Evolutionary conservation across 2,329 filamentous ascomycete species (phyloP).

Genomic region (Dichotomopilus funicola): DNA sequence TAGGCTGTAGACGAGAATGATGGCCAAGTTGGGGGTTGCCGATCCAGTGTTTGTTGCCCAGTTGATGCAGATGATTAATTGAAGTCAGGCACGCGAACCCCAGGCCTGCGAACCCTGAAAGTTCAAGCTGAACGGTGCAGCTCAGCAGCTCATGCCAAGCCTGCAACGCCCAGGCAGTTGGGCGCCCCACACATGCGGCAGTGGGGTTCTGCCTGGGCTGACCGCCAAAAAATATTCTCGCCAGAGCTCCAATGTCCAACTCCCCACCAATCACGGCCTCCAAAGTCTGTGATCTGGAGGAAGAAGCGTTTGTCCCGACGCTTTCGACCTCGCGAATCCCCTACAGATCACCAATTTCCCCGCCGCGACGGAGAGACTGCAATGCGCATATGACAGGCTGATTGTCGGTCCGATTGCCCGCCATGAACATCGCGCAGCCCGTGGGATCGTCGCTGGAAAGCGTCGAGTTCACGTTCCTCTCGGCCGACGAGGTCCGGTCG

Average conservation of each 20-base stretch:
- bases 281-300: constrained; percentile 7
- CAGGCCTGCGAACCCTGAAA: too few relatives aligned
- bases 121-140: not conserved
- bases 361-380: not conserved
- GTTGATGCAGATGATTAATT: too few relatives aligned
- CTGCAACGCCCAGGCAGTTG: not conserved
- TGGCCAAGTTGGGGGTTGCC: too few relatives aligned
- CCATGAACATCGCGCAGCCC: constrained; percentile 71
- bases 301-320: constrained; percentile 4
- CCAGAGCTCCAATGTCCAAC: constrained; percentile 13
- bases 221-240: constrained; percentile 29
- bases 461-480: constrained; percentile 85
- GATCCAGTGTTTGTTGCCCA: too few relatives aligned
- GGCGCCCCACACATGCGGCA: constrained; percentile 4
- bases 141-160: not conserved
- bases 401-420: constrained; percentile 10
- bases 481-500: constrained; percentile 72
- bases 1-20: too few relatives aligned
- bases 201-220: constrained; percentile 16
- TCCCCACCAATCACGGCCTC: constrained; percentile 22
- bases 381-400: constrained; percentile 12
- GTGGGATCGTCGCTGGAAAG: constrained; percentile 75
- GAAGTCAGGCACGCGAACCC: too few relatives aligned
- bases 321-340: constrained; percentile 3
- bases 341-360: not conserved